phyloP scores from a whole-genome alignment of 208 protist genomes.

The Leptomonas seymouri region DNA sequence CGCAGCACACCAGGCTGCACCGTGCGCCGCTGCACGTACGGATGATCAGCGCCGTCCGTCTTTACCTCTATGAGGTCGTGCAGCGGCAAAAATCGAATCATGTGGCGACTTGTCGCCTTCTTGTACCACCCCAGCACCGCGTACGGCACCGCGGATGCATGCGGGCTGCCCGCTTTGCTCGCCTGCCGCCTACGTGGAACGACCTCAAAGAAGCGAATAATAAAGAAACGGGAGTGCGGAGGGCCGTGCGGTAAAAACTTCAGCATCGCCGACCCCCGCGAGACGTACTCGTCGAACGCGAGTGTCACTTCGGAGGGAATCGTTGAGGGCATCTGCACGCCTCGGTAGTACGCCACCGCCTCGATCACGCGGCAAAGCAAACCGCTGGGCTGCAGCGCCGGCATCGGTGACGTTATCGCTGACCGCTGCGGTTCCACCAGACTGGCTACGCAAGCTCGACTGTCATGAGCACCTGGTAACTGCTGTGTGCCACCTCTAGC shows the following conservation, averaged over 20 bases:
- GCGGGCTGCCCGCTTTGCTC: neutral
- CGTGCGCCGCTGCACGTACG: slow-evolving; percentile 49
- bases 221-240: slow-evolving; percentile 66
- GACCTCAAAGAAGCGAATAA: slow-evolving; percentile 60
- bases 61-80: slow-evolving; percentile 51
- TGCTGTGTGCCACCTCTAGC: no score
- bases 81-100: slow-evolving; percentile 66
- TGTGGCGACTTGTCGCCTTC: slow-evolving; percentile 39
- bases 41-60: slow-evolving; percentile 44
- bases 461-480: neutral
- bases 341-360: slow-evolving; percentile 46
- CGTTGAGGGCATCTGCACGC: slow-evolving; percentile 25
- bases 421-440: neutral
- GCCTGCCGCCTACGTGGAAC: neutral
- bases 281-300: slow-evolving; percentile 72
- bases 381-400: slow-evolving; percentile 36
- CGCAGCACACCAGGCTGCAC: slow-evolving; percentile 45
- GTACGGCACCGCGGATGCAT: slow-evolving; percentile 22
- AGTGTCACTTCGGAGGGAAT: slow-evolving; percentile 67
- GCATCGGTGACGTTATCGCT: slow-evolving; percentile 11
- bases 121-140: slow-evolving; percentile 60
- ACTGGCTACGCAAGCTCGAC: neutral
- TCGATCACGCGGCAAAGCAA: slow-evolving; percentile 51
- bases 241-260: slow-evolving; percentile 58
- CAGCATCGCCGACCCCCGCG: slow-evolving; percentile 48